Base-by-base conservation (phyloP, 805 yeast species). In the Schizosaccharomyces lindneri region DNA sequence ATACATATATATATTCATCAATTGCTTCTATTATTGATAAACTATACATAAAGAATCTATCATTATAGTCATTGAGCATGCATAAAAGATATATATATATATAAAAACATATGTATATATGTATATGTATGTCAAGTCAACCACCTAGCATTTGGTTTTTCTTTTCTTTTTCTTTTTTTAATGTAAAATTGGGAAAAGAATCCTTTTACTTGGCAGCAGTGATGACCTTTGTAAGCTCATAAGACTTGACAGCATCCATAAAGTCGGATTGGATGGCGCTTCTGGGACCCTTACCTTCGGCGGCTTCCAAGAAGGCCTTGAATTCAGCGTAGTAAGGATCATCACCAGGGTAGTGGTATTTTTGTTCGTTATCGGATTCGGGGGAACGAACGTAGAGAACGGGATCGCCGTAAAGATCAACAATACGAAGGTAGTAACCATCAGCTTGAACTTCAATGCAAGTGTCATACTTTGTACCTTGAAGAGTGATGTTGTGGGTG, bases 361-460 rank as follows among this genome's bases (percentile, higher is more conserved):
- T 21, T 27, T 59, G 27, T n/a, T 59, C 61, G 62, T 74, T 72
- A 87, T 78, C 87, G 78, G 64, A 67, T 63, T 65, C 74, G 66
- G 67, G 66, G 21, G 62, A 24, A 11, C 67, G 62, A 36, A 65
- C 66, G 60, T 62, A 63, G 15, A 65, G 55, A 17, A 62, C 61
- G 9, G 67, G 67, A 11, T 31, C 43, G 13, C 64, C 63, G 59
- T 65, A 65, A 19, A 64, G 64, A 55, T 64, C 64, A 13, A 62
- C 55, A 27, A 65, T 62, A 19, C 67, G 64, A 21, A 64, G 43
- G 59, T 65, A 66, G 55, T 64, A 64, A 29, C 67, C 66, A 41
- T 64, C 65, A 19, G 66, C 65, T 48, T 63, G 64, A 39, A 64
- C 62, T 15, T 64, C 62, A 21, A 65, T 62, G 43, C 63, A 65